Percentiles rank a stretch among this genome's conserved stretches.
phyloP scores from a whole-genome alignment of 768 basidiomycete genomes.

The Hygrocybe punicea region DNA sequence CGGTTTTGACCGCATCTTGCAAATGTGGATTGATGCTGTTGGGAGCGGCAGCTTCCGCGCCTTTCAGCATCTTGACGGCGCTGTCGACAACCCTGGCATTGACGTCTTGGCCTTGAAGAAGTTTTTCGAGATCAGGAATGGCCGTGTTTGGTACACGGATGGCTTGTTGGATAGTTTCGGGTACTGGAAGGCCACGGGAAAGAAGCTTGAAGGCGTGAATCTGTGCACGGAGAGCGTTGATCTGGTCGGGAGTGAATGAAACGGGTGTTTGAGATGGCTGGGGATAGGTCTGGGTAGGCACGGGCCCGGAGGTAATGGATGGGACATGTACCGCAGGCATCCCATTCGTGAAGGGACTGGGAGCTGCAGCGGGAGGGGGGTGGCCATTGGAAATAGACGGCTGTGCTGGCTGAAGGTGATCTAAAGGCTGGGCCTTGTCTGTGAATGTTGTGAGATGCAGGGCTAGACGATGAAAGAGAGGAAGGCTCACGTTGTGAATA shows the following conservation, averaged over 20 bases:
- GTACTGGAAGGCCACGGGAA: conserved; percentile 60
- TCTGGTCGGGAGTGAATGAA: conserved; percentile 74
- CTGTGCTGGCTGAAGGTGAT: conserved; percentile 29
- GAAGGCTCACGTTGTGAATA: conserved; percentile 30
- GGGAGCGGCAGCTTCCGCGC: conserved; percentile 8
- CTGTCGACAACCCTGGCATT: conserved; percentile 66
- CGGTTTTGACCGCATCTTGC: conserved; percentile 49
- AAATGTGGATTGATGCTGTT: neutral
- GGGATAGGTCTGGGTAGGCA: conserved; percentile 47
- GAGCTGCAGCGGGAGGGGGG: conserved; percentile 23
- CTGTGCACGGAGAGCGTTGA: conserved; percentile 72
- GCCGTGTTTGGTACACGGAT: conserved; percentile 62
- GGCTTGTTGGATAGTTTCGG: conserved; percentile 66
- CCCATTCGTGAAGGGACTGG: conserved; percentile 37
- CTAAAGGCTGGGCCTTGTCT: conserved; percentile 34
- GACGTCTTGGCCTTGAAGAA: conserved; percentile 58
- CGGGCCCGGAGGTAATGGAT: conserved; percentile 48
- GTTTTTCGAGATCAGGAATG: conserved; percentile 60
- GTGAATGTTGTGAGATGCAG: conserved; percentile 8
- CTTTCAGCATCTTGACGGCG: conserved; percentile 71
- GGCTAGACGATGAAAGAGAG: neutral
- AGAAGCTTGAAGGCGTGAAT: conserved; percentile 80
- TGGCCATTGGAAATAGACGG: conserved; percentile 51
- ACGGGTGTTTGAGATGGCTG: conserved; percentile 66
- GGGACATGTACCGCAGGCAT: conserved; percentile 33